Conservation (phyloP, 331 rosid genomes). For the Saraca asoca region DNA sequence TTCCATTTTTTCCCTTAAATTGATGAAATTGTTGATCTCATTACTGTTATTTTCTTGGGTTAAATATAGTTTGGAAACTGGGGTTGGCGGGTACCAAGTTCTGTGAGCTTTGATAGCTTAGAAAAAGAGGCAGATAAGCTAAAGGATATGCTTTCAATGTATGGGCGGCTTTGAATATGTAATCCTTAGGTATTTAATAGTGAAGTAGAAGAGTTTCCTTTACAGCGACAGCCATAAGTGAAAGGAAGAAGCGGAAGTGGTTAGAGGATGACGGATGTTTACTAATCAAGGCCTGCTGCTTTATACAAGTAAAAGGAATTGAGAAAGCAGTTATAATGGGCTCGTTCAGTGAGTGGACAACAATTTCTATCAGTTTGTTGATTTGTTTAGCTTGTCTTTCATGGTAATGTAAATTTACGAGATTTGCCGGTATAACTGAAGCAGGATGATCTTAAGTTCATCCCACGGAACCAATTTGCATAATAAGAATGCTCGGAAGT, state of each 20-base stretch:
- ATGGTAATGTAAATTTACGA: not conserved
- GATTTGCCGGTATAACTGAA: conserved; percentile 1
- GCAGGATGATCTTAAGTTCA: conserved; percentile 2
- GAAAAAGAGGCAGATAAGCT: conserved; percentile 65
- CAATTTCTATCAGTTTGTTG: no score
- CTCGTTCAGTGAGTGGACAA: no score
- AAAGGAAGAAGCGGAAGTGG: conserved; percentile 1
- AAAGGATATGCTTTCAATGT: conserved; percentile 58
- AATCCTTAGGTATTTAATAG: conserved; percentile 23
- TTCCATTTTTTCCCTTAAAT: not conserved
- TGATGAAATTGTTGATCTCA: conserved; percentile 29
- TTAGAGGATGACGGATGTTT: conserved; percentile 18
- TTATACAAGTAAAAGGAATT: conserved; percentile 10
- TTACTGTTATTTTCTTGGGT: not conserved
- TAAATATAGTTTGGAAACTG: conserved; percentile 85
- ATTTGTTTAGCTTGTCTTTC: conserved; percentile 14
- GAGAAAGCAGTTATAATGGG: not conserved
- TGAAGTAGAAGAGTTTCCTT: conserved; percentile 28
- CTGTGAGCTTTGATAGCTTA: conserved; percentile 69
- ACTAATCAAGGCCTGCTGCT: conserved; percentile 22
- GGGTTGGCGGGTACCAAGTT: conserved; percentile 82
- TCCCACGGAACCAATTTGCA: not conserved
- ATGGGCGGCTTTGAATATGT: conserved; percentile 66
- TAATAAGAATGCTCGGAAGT: no score
- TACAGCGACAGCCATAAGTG: conserved; percentile 8